Evolutionary conservation across 495 filamentous ascomycete genomes (phyloP), one percentile per base, ranked within the genome.

Genomic region (Trichoderma gamsii): DNA sequence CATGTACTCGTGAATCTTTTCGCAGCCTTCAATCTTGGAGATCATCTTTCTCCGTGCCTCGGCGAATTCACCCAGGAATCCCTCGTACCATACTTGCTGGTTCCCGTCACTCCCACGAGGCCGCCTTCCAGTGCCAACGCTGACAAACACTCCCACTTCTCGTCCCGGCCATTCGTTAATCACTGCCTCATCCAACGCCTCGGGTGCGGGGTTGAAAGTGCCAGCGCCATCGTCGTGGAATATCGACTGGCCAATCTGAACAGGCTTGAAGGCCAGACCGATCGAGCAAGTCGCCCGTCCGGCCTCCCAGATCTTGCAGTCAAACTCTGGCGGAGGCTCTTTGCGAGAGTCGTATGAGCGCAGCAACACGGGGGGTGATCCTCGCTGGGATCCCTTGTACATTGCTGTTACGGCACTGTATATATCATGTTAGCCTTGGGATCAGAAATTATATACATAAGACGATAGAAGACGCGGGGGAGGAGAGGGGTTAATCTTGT

Each of bases 221-320:
- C 95, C 95, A 6, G 86, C 82, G 23, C 95, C 95, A 76, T 98
- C 95, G 72, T 99, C 96, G 65, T 96, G 89, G 72, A 98, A 99
- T 15, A 91, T 83, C 13, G 92, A 93, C 72, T 97, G 93, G 3
- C 93, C 96, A 66, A 98, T 90, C 70, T 90, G 91, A 49, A 99
- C 93, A 0, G 93, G 92, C 76, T 99, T 99, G 80, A 99, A 99
- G 3, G 95, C 96, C 41, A 96, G 80, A 0, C 90, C 92, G 4
- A 92, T 97, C 4, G 95, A 93, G 65, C 85, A 91, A 3, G 95
- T 99, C n/a, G 95, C 95, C 49, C 96, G 87, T 9, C 95, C 95
- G 5, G 95, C 95, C 77, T 99, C 86, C 95, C 95, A 99, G 66
- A 99, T 92, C 16, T 85, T 96, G 76, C 92, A 97, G 72, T 96